Base-by-base conservation (phyloP, 2,329 filamentous ascomycete species). In the Paraconiothyrium brasiliense region DNA sequence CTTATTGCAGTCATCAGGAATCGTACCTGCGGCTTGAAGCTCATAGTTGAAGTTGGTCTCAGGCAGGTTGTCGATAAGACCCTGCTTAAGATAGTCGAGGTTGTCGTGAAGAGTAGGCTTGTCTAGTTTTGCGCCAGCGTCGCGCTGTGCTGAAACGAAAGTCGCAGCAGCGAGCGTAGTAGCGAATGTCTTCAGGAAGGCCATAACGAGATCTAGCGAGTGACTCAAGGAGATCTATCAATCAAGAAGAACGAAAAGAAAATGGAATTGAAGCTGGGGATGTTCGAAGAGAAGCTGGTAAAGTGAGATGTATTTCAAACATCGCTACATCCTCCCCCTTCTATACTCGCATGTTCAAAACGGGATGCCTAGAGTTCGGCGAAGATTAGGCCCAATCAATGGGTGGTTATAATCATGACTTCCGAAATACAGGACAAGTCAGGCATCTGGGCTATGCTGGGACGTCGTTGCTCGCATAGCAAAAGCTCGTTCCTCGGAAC, bases 1-100 rank as follows among this genome's bases (percentile, higher is more conserved):
- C 30, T 51, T 54, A 10, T 52, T 57, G 54, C 59, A 61, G n/a
- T 41, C 46, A 14, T 57, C 24, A 10, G 59, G 59, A 4, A 61
- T 57, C 24, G 52, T 57, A 16, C 59, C 59, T 27, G 34, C 34
- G 5, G 43, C 39, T 49, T 49, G 55, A 13, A 35, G 54, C 3
- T 50, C 46, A 11, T 57, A 37, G 13, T 30, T 57, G 54, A 51
- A 61, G 5, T 57, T 48, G 4, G 46, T 51, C 24, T 57, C 59
- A 5, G 46, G 46, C n/a, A 61, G 54, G 11, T 44, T 44, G 24
- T 57, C 54, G 24, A 51, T 52, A 27, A 61, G 35, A 27, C 59
- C 59, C 16, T 52, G 44, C 22, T 54, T 57, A 20, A 61, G 47
- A 20, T 47, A 37, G 27, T 61, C 54, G 13, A 61, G 39, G 22